Base-by-base conservation (phyloP, 129 eudicot genomes). In the Smallanthus sonchifolius region DNA sequence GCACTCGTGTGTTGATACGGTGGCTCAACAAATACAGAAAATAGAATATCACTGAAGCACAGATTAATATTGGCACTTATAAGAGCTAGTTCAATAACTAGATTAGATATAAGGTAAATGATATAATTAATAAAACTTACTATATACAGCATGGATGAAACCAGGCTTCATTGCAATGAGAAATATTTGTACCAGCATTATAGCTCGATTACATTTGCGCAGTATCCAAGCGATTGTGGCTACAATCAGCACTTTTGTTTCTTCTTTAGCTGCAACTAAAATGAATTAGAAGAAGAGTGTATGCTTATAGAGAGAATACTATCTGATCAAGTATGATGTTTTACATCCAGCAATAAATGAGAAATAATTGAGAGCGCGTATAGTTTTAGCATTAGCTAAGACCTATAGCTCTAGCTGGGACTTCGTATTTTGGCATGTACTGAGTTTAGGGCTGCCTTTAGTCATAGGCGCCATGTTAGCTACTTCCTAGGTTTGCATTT, bases 131-230 rank as follows among this genome's bases (percentile, higher is more conserved):
- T 72, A 8, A 36, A 65, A 79, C 97, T 38, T 88, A 95, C 99
- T 85, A 82, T 95, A 95, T 70, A 86, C 79, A 73, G 99, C 97
- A 82, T 91, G 99, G 81, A 95, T 81, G 70, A 95, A 87, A 80
- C 99, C 97, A 74, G 99, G 97, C 87, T 88, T 91, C 84, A 86
- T 84, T 15, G 99, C 97, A 39, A 95, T 95, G 69, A 95, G 88
- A 79, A 91, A 88, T 74, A 95, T 91, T 70, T 91, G 83, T 76
- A 87, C 76, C 64, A 91, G 83, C 94, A 91, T 84, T 72, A 95
- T 81, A 59, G 99, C 89, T 40, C 99, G 90, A 76, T 89, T 88
- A 67, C 92, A 88, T 81, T 95, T 95, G 42, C 95, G 94, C 70
- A 91, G 75, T 60, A 88, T 87, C 97, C 99, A 95, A 77, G 97